These are phyloP conservation scores for Gossypium ekmanianum DNA, from an alignment of 345 rosid genomes.

Conservation along the genomic window DNA sequence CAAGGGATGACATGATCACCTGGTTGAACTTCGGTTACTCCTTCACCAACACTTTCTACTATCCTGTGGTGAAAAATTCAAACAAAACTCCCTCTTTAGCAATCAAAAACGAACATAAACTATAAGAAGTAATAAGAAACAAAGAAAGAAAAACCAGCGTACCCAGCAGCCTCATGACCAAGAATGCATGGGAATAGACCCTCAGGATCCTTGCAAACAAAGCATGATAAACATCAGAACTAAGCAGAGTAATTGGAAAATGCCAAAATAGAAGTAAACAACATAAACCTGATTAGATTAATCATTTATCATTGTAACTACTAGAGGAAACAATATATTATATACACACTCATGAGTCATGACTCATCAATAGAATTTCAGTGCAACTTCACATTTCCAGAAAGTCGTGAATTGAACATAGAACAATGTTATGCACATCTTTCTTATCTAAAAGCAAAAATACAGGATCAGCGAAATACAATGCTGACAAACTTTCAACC, in stretches of 20 bases:
- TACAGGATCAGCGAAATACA: background rate
- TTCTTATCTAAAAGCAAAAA: background rate
- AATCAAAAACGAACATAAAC: background rate
- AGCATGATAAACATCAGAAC: background rate
- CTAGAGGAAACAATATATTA: background rate
- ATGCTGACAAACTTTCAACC: background rate
- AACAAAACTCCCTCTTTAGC: background rate
- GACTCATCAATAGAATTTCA: background rate
- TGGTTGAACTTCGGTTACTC: conserved; percentile 81
- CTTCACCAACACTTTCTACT: conserved; percentile 98
- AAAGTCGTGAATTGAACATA: background rate
- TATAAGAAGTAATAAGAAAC: background rate
- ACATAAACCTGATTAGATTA: background rate
- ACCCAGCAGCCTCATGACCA: conserved; percentile 99
- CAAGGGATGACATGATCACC: conserved; percentile 98
- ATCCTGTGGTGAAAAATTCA: conserved; percentile 39
- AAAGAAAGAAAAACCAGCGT: conserved; percentile 15
- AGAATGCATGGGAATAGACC: conserved; percentile 95
- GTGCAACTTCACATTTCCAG: background rate
- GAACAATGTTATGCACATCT: background rate
- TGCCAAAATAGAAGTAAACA: background rate
- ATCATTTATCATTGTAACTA: background rate
- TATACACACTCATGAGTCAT: no score
- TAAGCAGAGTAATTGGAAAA: background rate
- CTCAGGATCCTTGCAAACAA: conserved; percentile 74